Base-by-base conservation (phyloP, 129 eudicot genomes). In the Dittrichia graveolens region DNA sequence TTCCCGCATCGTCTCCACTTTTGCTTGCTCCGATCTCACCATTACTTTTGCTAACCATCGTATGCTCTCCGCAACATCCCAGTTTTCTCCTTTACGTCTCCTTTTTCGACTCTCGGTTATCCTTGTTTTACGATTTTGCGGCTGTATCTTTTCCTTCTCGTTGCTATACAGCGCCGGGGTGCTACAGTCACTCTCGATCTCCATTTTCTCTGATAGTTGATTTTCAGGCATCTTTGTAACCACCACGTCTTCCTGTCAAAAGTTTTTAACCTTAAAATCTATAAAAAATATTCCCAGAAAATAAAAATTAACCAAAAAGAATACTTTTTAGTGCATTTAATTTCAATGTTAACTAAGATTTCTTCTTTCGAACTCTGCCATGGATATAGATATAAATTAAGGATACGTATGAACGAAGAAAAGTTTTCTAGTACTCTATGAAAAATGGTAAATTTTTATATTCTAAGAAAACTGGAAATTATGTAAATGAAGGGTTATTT, bases 21-120 rank as follows among this genome's bases (percentile, higher is more conserved):
- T 85, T 0, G 91, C 85, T 67, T 89, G 87, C 75, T 93, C 98
- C 0, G 95, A 83, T 39, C 88, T 75, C 69, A 87, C 82, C 78
- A 93, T 83, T 6, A 76, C 96, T 69, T 89, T 87, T 12, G 91
- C 98, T 38, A 92, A 64, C 96, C 86, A 93, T 63, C 95, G 56
- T 7, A 93, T 84, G 81, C 96, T 93, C 74, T 84, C 87, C 24
- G 84, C 91, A 3, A 87, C 58, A 5, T 73, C 95, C 83, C 84
- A 53, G 7, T 71, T 85, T 67, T 80, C 86, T 5, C 67, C 81
- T 48, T 67, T 81, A 49, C 86, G 66, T 68, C 83, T 77, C 8
- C 80, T 64, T 84, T 72, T 72, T 56, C 67, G 37, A 18, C 45
- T 58, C 14, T 78, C 77, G 2, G 49, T 10, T n/a, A 57, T 58